Conservation (phyloP, 1,284 basidiomycete genomes). For the Ganoderma meredithae region DNA sequence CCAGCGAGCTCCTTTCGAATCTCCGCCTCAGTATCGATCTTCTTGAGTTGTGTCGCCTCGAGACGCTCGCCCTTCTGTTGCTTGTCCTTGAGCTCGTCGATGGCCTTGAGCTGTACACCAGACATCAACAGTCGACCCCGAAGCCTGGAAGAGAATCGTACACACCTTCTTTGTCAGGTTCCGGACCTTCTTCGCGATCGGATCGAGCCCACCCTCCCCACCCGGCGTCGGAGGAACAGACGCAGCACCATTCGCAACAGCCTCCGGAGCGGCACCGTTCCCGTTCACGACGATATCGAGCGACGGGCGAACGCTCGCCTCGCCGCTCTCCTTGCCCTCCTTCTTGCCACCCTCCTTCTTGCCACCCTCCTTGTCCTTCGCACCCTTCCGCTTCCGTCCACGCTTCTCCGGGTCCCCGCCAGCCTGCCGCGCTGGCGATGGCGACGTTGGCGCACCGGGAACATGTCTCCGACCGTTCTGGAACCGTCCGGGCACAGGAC, state of each 20-base stretch:
- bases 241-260: constrained; percentile 34
- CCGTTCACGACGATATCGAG: constrained; percentile 45
- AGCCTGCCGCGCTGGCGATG: constrained; percentile 53
- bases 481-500: constrained; percentile 58
- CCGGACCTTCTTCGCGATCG: constrained; percentile 89
- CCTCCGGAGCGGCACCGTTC: constrained; percentile 37
- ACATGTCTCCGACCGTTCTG: constrained; percentile 57
- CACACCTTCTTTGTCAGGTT: constrained; percentile 91
- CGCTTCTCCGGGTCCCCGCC: constrained; percentile 49
- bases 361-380: constrained; percentile 50
- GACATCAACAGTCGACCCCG: not conserved
- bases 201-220: constrained; percentile 71
- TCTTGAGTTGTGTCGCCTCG: constrained; percentile 93
- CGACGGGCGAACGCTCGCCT: constrained; percentile 43
- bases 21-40: constrained; percentile 89
- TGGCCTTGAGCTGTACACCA: constrained; percentile 82
- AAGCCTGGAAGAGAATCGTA: not conserved
- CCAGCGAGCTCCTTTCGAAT: constrained; percentile 81
- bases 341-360: constrained; percentile 21
- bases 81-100: constrained; percentile 94
- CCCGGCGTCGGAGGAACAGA: constrained; percentile 65
- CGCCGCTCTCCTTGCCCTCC: constrained; percentile 30
- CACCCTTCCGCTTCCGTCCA: constrained; percentile 61
- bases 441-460: constrained; percentile 70
- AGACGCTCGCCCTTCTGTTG: constrained; percentile 86